Evolutionary conservation across 805 yeast species (phyloP), one percentile per base, ranked within the genome.

Genomic region (Monosporozyma aerobia): DNA sequence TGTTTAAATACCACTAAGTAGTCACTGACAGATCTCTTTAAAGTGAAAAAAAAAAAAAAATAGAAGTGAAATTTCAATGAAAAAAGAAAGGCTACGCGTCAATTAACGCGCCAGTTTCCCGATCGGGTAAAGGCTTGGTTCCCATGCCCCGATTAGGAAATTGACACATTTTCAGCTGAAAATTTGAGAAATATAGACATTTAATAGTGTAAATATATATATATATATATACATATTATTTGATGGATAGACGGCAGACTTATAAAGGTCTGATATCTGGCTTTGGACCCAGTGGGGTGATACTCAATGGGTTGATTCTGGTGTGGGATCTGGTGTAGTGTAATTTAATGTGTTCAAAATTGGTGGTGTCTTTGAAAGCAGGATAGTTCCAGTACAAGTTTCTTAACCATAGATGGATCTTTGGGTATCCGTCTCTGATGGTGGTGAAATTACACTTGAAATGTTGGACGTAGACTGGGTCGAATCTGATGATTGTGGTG

Each of bases 381-480:
- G 82, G 81, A 53, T 77, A 63, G 52, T 74, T 68, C 96, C 97
- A 90, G 72, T 90, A 94, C 61, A 94, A 76, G 58, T 85, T 80
- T 59, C 85, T 76, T 60, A 90, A 69, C 95, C 96, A 92, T 55
- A 80, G 73, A 70, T 89, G 85, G 51, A 90, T 69, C 60, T 75
- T 71, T 23, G 97, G 97, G 67, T 81, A 92, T 57, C 88, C 87
- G 44, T 63, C 68, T 64, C 97, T 80, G 61, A 92, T 86, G 75
- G 83, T 85, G 48, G 83, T 83, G 56, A 89, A 69, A 69, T 92
- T 92, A 69, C 96, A 87, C 72, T 92, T 94, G 80, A 92, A 94
- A 69, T 92, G 97, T 69, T 90, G 96, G 51, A 85, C 92, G 65
- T 92, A 92, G 23, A 90, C 95, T 1, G 95, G 86, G 68, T 92